These are phyloP conservation scores for Linum tenue DNA, from an alignment of 345 rosid species.

Conservation along the genomic window DNA sequence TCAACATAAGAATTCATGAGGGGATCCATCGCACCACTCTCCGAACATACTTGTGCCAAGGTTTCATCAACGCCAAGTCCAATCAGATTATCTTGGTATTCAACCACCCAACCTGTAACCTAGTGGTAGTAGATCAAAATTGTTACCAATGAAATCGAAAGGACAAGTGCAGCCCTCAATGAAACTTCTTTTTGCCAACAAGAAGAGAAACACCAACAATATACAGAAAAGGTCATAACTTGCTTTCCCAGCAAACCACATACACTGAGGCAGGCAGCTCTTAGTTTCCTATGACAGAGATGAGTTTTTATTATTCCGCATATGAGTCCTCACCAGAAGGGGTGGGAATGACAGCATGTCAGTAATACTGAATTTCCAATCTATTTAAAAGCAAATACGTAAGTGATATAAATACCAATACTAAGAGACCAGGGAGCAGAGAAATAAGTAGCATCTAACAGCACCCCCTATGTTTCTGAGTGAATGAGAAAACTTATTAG, in stretches of 20 bases:
- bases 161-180: slow-evolving; percentile 4
- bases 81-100: slow-evolving; percentile 90
- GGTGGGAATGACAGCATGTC: too few relatives aligned
- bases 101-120: slow-evolving; percentile 99
- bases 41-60: slow-evolving; percentile 98
- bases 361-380: too few relatives aligned
- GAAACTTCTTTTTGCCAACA: not conserved
- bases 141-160: slow-evolving; percentile 12
- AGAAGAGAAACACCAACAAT: not conserved
- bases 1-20: slow-evolving; percentile 95
- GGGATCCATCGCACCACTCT: slow-evolving; percentile 99
- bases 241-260: not conserved
- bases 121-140: slow-evolving; percentile 28
- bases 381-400: too few relatives aligned
- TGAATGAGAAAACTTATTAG: not conserved
- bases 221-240: not conserved
- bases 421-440: too few relatives aligned
- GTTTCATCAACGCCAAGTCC: slow-evolving; percentile 99
- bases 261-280: not conserved
- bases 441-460: not conserved
- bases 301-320: too few relatives aligned
- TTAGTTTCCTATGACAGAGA: too few relatives aligned
- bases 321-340: too few relatives aligned
- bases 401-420: too few relatives aligned
- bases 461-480: not conserved